A percentile compares a stretch with the other conserved stretches of the same genome.
These are phyloP conservation scores for Collariella sp. DNA, from an alignment of 495 filamentous ascomycete species.

Conservation along the genomic window DNA sequence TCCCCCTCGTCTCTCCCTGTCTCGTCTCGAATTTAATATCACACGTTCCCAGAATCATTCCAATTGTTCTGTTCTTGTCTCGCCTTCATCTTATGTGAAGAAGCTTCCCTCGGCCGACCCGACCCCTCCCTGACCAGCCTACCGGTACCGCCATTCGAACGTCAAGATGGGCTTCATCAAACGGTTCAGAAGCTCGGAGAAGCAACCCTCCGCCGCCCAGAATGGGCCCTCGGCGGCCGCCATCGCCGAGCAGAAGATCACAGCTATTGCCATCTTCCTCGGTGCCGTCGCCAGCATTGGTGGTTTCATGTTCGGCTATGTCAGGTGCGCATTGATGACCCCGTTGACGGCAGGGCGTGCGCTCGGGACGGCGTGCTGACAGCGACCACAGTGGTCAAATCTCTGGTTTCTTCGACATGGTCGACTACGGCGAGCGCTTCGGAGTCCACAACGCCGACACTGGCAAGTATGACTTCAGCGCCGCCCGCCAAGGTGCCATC, in stretches of 20 bases:
- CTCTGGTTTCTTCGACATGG: slow-evolving; percentile 54
- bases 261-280: slow-evolving; percentile 32
- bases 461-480: slow-evolving; percentile 34
- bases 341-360: background rate
- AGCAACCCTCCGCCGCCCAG: background rate
- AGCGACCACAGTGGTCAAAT: slow-evolving; percentile 30
- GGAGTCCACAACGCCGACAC: slow-evolving; percentile 26
- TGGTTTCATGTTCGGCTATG: slow-evolving; percentile 76
- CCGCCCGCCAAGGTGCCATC: slow-evolving; percentile 45
- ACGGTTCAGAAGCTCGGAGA: background rate
- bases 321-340: slow-evolving; percentile 37
- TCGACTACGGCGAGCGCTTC: slow-evolving; percentile 43
- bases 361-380: background rate
- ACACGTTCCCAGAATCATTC: background rate
- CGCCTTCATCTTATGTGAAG: background rate
- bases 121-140: too few species aligned
- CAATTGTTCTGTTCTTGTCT: background rate
- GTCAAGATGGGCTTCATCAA: background rate
- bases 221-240: slow-evolving; percentile 1
- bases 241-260: slow-evolving; percentile 26
- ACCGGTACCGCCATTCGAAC: background rate
- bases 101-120: too few species aligned
- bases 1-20: background rate
- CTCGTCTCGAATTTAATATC: background rate
- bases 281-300: slow-evolving; percentile 54